phyloP scores from a whole-genome alignment of 2,329 filamentous ascomycete genomes.

The Pseudocercospora macadamiae region DNA sequence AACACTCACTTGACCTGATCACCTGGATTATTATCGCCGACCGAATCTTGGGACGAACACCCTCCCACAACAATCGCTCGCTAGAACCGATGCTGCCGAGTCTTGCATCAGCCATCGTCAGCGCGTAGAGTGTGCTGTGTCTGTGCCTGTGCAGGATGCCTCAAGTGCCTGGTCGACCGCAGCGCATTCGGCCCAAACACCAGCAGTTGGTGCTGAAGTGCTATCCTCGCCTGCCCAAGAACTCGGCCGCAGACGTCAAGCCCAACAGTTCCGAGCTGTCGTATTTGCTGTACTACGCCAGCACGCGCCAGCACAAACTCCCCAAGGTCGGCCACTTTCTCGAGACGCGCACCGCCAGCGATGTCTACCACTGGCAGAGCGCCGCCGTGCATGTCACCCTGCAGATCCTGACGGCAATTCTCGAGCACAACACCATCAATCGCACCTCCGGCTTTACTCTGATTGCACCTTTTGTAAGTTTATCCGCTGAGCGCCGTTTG shows the following conservation, averaged over 20 bases:
- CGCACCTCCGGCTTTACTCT: conserved; percentile 84
- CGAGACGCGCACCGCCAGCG: conserved; percentile 88
- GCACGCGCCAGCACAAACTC: conserved; percentile 90
- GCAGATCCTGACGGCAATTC: conserved; percentile 85
- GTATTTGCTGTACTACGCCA: conserved; percentile 95
- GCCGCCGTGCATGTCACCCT: conserved; percentile 89
- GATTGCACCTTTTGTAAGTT: conserved; percentile 63
- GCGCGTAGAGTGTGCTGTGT: conserved; percentile 1
- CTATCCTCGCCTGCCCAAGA: conserved; percentile 91
- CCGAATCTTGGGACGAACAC: no score
- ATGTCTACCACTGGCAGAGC: conserved; percentile 86
- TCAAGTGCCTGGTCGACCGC: conserved; percentile 39
- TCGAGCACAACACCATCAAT: conserved; percentile 70
- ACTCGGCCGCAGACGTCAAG: conserved; percentile 80
- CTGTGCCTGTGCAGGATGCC: conserved; percentile 2
- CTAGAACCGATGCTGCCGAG: not conserved
- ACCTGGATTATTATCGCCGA: no score
- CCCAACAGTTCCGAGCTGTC: conserved; percentile 96
- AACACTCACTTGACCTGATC: not conserved
- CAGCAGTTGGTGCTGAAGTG: conserved; percentile 95
- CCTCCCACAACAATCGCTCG: no score
- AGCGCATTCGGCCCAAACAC: conserved; percentile 83
- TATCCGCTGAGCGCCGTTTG: not conserved
- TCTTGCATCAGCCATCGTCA: not conserved
- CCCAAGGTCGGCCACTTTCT: conserved; percentile 94